Conservation (phyloP, 2,329 filamentous ascomycete species). For the Neurospora sp. region DNA sequence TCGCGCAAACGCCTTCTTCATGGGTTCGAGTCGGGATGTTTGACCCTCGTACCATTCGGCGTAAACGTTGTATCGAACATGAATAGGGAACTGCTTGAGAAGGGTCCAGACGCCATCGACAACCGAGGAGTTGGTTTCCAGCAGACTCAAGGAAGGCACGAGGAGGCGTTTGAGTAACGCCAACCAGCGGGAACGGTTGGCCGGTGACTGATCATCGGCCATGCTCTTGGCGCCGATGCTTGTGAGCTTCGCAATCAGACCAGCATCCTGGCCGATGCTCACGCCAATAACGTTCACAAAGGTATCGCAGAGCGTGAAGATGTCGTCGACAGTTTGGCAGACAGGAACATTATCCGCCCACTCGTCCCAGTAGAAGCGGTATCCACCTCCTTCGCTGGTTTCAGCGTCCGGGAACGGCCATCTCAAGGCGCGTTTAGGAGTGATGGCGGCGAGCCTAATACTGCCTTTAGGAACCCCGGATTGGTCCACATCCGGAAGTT, state of each 20-base stretch:
- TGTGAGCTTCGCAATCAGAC: conserved; percentile 70
- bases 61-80: conserved; percentile 78
- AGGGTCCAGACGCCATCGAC: conserved; percentile 83
- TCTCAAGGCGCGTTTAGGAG: conserved; percentile 57
- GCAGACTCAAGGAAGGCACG: conserved; percentile 81
- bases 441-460: conserved; percentile 49
- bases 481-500: conserved; percentile 47
- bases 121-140: conserved; percentile 70
- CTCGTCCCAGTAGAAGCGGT: conserved; percentile 94
- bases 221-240: conserved; percentile 74
- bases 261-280: conserved; percentile 76
- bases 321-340: conserved; percentile 81
- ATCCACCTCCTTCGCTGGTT: conserved; percentile 65
- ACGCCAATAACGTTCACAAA: conserved; percentile 79
- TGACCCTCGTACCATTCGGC: conserved; percentile 83
- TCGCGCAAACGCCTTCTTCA: conserved; percentile 67
- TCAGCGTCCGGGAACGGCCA: conserved; percentile 82
- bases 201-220: conserved; percentile 54
- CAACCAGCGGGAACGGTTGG: conserved; percentile 71
- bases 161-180: conserved; percentile 74
- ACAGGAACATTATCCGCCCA: conserved; percentile 90
- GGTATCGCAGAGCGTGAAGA: conserved; percentile 77
- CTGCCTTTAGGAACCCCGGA: conserved; percentile 58
- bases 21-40: conserved; percentile 64
- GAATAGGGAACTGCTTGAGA: conserved; percentile 65